Evolutionary conservation across 805 yeast genomes (phyloP).

Genomic region (Ogataea dorogensis): DNA sequence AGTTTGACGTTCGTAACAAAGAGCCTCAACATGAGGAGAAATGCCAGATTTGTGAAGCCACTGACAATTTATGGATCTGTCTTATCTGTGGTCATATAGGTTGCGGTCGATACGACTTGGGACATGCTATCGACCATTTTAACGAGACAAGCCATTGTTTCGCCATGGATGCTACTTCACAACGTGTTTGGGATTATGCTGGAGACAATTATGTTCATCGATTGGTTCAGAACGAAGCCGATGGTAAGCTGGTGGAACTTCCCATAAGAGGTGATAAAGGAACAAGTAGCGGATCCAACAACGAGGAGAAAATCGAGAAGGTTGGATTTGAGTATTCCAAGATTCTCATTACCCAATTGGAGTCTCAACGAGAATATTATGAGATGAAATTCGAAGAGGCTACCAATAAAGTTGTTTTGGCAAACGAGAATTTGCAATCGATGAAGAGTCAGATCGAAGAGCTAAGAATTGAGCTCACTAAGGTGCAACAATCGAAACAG

Average conservation of each 20-base stretch:
- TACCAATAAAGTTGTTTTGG: conserved; percentile 17
- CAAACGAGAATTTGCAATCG: conserved; percentile 26
- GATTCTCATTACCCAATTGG: conserved; percentile 73
- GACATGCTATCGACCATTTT: conserved; percentile 84
- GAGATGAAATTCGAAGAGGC: conserved; percentile 49
- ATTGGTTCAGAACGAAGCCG: conserved; percentile 76
- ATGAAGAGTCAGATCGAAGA: conserved; percentile 28
- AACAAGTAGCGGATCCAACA: conserved; percentile 12
- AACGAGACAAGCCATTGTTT: conserved; percentile 79
- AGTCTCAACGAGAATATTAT: conserved; percentile 81
- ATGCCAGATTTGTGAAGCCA: conserved; percentile 59
- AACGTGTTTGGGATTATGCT: conserved; percentile 93
- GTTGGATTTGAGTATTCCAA: conserved; percentile 78
- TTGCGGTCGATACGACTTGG: conserved; percentile 82
- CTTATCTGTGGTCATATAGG: conserved; percentile 90
- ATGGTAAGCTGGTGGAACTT: conserved; percentile 86
- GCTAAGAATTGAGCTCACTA: conserved; percentile 12
- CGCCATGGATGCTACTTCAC: conserved; percentile 82
- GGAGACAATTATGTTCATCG: conserved; percentile 90
- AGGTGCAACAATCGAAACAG: conserved; percentile 15
- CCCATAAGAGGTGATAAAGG: conserved; percentile 36
- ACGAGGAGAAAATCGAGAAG: conserved; percentile 48
- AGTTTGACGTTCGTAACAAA: conserved; percentile 19
- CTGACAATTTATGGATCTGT: conserved; percentile 80
- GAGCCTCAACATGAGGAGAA: conserved; percentile 33